Base-by-base conservation (phyloP, 352 stramenopile species). In the Phytophthora meadii region DNA sequence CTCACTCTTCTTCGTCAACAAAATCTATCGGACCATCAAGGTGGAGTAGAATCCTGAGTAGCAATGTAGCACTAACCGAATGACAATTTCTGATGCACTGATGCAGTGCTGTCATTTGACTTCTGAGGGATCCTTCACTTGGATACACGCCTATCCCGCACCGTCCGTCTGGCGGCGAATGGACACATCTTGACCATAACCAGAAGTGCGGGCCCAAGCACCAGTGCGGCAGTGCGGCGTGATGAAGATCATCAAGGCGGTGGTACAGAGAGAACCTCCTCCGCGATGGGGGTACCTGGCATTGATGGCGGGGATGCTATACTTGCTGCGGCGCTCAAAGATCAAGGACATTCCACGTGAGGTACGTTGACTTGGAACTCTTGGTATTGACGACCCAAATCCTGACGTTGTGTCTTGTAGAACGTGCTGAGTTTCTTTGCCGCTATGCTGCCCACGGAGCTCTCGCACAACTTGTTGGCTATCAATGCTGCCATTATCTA, bases 11-110 rank as follows among this genome's bases (percentile, higher is more conserved):
- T 99, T 99, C 79, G 95, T 98, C 28, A 95, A 90, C 72, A 98
- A 98, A 81, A 99, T 99, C 70, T 99, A 99, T 74, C 89, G 89
- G 41, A 88, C 90, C 45, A 97, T 99, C 54, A 99, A 99, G 79
- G 95, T 94, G 54, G 96, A 99, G 76, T 99, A 68, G 42, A 56
- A 50, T 12, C 5, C 73, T 60, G 79, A 73, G 25, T 67, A 54
- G 25, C 39, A 48, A 17, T n/a, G 15, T 24, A 52, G 14, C 46
- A 37, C 14, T 39, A 39, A 40, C 22, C 22, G 22, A 22, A 22
- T 22, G 22, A 22, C 22, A 22, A 22, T 2, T 22, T 22, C 19
- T 22, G 1, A 22, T 22, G 19, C 37, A 42, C 15, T 42, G 37
- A 42, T 5, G 22, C n/a, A 25, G 3, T 11, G 17, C 40, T 46